These are phyloP conservation scores for Pseudocercospora ulei DNA, from an alignment of 2,329 filamentous ascomycete genomes.

Conservation along the genomic window DNA sequence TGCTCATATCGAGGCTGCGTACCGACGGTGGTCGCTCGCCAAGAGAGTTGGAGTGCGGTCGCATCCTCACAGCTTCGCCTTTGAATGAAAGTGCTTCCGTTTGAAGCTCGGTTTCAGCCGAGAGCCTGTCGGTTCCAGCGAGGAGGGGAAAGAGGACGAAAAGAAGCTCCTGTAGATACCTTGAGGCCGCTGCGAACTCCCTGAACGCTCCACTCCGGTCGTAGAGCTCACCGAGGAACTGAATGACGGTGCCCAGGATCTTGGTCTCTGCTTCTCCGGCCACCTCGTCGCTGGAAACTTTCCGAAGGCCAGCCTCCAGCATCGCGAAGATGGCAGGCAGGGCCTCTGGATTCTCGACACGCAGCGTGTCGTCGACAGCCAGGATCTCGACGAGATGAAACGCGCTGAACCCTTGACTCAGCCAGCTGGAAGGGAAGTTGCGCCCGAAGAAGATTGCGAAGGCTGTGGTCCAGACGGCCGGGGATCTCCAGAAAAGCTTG, in stretches of 20 bases:
- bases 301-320: conserved; percentile 74
- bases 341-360: conserved; percentile 65
- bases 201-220: conserved; percentile 65
- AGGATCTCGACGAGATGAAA: conserved; percentile 67
- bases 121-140: conserved; percentile 74
- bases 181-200: conserved; percentile 69
- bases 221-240: conserved; percentile 71
- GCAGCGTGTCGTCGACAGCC: conserved; percentile 47
- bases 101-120: conserved; percentile 75
- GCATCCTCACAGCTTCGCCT: conserved; percentile 72
- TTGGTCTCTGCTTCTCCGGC: conserved; percentile 39
- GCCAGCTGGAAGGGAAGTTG: conserved; percentile 63
- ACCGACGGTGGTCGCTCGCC: conserved; percentile 56
- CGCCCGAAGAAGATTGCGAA: conserved; percentile 80
- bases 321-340: conserved; percentile 73
- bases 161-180: conserved; percentile 71
- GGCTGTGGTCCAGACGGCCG: conserved; percentile 75
- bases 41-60: conserved; percentile 57
- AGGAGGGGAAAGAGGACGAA: conserved; percentile 76
- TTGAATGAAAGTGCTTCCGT: conserved; percentile 76
- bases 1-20: conserved; percentile 51
- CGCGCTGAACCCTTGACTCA: conserved; percentile 63
- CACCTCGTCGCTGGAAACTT: conserved; percentile 53
- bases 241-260: conserved; percentile 64
- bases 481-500: conserved; percentile 78